Base-by-base conservation (phyloP, 139 green algal genomes). In the Haematococcus lacustris region DNA sequence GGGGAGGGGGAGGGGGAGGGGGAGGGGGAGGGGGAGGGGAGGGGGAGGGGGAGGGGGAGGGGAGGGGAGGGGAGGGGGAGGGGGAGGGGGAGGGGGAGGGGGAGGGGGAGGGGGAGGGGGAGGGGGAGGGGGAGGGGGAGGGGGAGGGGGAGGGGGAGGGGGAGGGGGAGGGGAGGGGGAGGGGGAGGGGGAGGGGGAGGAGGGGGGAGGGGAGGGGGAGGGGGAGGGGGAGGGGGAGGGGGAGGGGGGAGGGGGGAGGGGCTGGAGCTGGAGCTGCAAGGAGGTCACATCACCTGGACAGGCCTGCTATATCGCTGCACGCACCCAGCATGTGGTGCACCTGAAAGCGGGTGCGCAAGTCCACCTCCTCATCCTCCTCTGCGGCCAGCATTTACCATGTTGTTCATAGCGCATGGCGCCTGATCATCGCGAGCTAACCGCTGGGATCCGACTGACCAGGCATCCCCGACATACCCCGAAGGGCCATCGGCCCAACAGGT, bases 261-360 rank as follows among this genome's bases (percentile, higher is more conserved):
- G 32, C 21, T 37, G 17, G 9, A 32, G 9, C 21, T 5, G 57
- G 23, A 35, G 21, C n/a, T 64, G 57, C 57, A 64, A 35, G 21
- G 23, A 64, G n/a, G 57, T 9, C n/a, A 9, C 21, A 33, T 64
- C 23, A 13, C n/a, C 32, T 5, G 25, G 17, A 5, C 57, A 32
- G n/a, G 57, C 57, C 17, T 64, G 57, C 5, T n/a, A n/a, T n/a
- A n/a, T n/a, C n/a, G n/a, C n/a, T n/a, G n/a, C 17, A n/a, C 57
- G 3, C 32, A 69, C 63, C 63, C 34, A 69, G 63, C 63, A 69
- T 40, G 35, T 69, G 38, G 37, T 51, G 30, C 35, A 69, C 7
- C 35, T 69, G 37, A 26, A 51, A 69, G 5, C 63, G 63, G 7
- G 9, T 51, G 37, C 32, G 63, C 63, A 69, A 26, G 21, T 33